Evolutionary conservation across 2,329 filamentous ascomycete genomes (phyloP).

Genomic region (Trichoderma semiorbis): DNA sequence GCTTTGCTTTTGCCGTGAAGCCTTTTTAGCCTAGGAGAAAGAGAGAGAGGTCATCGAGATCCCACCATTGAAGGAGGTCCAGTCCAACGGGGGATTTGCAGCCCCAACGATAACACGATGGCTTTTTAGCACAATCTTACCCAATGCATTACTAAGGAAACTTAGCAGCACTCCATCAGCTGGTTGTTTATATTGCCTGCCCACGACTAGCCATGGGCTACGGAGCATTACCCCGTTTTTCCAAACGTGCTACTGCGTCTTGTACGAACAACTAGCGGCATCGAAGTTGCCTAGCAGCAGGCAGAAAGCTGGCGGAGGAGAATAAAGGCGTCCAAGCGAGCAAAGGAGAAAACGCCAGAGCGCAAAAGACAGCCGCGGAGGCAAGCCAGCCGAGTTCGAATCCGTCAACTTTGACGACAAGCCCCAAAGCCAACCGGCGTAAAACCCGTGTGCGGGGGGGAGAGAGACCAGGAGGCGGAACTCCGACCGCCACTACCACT

Average conservation of each 20-base stretch:
- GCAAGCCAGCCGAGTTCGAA: neutral
- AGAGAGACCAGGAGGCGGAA: neutral
- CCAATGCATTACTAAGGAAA: conserved; percentile 1
- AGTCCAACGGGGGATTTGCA: neutral
- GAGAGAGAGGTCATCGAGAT: neutral
- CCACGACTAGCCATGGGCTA: neutral
- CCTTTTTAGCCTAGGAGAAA: neutral
- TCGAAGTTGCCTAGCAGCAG: neutral
- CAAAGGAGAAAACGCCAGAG: neutral
- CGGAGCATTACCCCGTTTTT: neutral
- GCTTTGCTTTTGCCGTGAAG: neutral
- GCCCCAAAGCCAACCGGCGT: neutral
- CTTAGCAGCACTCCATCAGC: neutral
- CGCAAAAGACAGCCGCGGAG: neutral
- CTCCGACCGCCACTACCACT: neutral
- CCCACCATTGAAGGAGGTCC: neutral
- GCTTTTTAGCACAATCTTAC: neutral
- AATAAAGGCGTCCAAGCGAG: neutral
- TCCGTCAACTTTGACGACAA: neutral
- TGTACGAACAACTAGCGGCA: neutral
- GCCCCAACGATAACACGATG: neutral
- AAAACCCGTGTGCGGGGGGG: neutral
- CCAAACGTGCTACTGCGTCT: neutral
- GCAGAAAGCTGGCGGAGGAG: neutral
- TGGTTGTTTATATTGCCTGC: neutral